Evolutionary conservation across 768 basidiomycete genomes (phyloP).

Genomic region (Lactarius tabidus): DNA sequence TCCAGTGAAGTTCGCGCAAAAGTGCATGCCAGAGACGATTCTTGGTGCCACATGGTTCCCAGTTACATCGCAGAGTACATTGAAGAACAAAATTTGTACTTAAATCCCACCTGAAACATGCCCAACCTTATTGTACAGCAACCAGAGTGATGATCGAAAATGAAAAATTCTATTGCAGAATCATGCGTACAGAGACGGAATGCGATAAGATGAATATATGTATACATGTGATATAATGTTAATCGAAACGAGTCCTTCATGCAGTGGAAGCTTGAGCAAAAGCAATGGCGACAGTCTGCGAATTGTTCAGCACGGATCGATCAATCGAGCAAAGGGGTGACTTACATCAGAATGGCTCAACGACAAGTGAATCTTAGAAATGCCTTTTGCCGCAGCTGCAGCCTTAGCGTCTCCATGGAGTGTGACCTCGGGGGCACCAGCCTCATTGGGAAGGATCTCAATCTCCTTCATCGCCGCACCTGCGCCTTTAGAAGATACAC

Average conservation of each 20-base stretch:
- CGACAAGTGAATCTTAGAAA: constrained; percentile 74
- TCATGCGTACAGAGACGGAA: constrained; percentile 2
- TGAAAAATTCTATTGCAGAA: constrained; percentile 3
- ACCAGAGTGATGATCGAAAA: neutral
- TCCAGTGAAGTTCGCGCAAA: constrained; percentile 62
- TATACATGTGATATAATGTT: constrained; percentile 11
- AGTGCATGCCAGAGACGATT: constrained; percentile 33
- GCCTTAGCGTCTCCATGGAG: constrained; percentile 77
- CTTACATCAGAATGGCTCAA: constrained; percentile 90
- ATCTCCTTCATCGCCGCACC: constrained; percentile 96
- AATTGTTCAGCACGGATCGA: constrained; percentile 25
- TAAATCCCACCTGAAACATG: neutral
- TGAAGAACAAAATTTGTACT: constrained; percentile 44
- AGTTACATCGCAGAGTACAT: constrained; percentile 50
- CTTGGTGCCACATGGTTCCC: constrained; percentile 50
- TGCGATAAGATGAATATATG: constrained; percentile 2
- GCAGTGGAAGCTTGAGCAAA: constrained; percentile 69
- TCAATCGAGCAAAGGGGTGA: constrained; percentile 25
- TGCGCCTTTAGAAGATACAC: constrained; percentile 86
- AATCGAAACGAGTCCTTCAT: constrained; percentile 24
- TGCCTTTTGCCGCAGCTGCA: constrained; percentile 67
- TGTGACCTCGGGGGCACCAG: constrained; percentile 74
- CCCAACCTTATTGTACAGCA: neutral
- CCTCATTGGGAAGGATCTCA: constrained; percentile 78
- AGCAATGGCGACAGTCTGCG: constrained; percentile 77